Conservation (phyloP, 78 protist species). For the Mastigamoeba balamuthi region DNA sequence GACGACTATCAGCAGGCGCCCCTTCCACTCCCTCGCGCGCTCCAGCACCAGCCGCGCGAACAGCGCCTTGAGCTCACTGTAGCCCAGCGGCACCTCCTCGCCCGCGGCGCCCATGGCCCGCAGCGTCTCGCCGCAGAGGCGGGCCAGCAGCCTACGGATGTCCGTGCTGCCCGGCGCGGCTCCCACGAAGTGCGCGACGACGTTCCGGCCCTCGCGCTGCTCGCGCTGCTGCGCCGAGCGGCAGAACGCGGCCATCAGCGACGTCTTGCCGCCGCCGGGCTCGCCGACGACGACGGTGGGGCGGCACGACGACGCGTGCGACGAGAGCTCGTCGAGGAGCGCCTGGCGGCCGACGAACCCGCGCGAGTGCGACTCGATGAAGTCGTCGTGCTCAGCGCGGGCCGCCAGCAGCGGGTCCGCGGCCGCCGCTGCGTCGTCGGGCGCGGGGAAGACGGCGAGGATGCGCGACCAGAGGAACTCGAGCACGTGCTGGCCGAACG, state of each 20-base stretch:
- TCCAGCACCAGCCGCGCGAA: background rate
- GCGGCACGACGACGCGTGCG: background rate
- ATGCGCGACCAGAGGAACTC: background rate
- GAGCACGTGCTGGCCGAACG: background rate
- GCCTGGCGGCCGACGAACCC: background rate
- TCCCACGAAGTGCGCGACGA: slow-evolving; percentile 20
- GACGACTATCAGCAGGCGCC: slow-evolving; percentile 18
- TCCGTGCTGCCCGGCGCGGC: slow-evolving; percentile 6
- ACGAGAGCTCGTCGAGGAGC: background rate
- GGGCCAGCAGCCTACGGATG: background rate
- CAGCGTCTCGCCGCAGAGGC: background rate
- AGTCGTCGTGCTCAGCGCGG: background rate
- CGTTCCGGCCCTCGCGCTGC: background rate
- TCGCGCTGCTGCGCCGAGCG: background rate
- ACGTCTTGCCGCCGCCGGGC: slow-evolving; percentile 1
- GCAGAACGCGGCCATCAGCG: background rate
- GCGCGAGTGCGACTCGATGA: background rate
- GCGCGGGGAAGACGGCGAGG: background rate
- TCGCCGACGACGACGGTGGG: background rate
- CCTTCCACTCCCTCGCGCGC: slow-evolving; percentile 1
- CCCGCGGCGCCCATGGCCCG: background rate
- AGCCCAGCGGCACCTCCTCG: background rate
- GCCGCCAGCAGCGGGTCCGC: background rate
- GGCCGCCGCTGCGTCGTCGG: background rate
- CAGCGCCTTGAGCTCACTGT: background rate